A percentile compares a stretch with the other conserved stretches of the same genome.
These are phyloP conservation scores for Tetragonia tetragonoides DNA, from an alignment of 148 eudicot genomes.

Conservation along the genomic window DNA sequence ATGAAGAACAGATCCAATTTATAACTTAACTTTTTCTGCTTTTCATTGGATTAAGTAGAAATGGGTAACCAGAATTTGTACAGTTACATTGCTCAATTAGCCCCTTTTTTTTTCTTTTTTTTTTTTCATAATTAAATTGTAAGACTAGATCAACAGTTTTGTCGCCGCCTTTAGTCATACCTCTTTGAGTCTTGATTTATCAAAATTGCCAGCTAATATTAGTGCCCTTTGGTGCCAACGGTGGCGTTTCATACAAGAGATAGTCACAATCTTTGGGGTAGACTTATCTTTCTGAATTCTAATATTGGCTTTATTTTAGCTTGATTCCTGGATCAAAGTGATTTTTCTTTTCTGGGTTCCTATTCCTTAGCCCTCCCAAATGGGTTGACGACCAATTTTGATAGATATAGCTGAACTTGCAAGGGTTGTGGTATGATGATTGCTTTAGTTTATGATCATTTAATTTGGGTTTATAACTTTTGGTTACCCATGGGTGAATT, in stretches of 20 bases:
- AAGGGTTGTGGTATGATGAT: background rate
- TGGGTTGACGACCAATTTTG: background rate
- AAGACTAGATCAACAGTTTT: background rate
- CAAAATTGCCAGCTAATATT: slow-evolving; percentile 5
- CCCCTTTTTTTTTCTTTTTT: too few relatives aligned
- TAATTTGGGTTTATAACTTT: background rate
- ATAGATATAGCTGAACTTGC: too few relatives aligned
- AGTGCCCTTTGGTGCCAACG: background rate
- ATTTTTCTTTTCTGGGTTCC: background rate
- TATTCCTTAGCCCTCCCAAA: background rate
- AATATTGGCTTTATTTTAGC: background rate
- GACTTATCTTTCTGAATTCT: slow-evolving; percentile 7
- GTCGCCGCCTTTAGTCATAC: slow-evolving; percentile 9
- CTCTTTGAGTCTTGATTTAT: background rate
- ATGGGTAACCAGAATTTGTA: background rate
- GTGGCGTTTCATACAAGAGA: background rate
- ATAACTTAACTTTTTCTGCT: background rate
- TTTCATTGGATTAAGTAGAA: slow-evolving; percentile 5
- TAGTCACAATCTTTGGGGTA: slow-evolving; percentile 1
- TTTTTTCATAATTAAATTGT: background rate
- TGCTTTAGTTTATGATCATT: background rate
- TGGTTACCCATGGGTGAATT: background rate
- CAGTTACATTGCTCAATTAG: slow-evolving; percentile 6
- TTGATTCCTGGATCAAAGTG: background rate
- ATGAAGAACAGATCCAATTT: slow-evolving; percentile 3